phyloP scores from a whole-genome alignment of 2,329 filamentous ascomycete species.

The Beauveria bassiana region DNA sequence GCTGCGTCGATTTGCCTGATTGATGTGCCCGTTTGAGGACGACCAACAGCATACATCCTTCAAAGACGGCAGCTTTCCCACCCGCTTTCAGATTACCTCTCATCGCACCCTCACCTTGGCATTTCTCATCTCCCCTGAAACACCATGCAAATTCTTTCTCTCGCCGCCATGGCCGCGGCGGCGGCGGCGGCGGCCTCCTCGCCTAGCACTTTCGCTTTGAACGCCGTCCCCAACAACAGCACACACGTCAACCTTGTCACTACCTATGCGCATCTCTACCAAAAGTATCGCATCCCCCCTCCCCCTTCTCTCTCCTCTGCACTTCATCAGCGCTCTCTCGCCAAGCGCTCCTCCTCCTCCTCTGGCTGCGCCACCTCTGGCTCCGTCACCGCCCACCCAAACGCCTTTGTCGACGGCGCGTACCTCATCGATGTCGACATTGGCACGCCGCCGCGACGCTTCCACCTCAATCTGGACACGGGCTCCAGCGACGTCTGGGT shows the following conservation, averaged over 20 bases:
- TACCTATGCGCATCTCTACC: neutral
- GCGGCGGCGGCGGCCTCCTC: neutral
- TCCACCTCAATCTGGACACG: constrained; percentile 34
- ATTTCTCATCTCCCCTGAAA: too few species aligned
- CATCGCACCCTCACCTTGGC: too few species aligned
- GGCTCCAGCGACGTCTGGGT: constrained; percentile 39
- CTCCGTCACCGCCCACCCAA: neutral
- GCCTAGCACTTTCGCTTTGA: neutral
- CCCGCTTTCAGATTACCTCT: too few species aligned
- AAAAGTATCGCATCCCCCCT: neutral
- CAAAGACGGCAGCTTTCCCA: too few species aligned
- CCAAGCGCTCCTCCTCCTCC: neutral
- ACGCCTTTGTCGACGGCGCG: neutral
- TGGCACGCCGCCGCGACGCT: constrained; percentile 25
- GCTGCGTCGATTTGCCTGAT: too few species aligned
- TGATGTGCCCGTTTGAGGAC: too few species aligned
- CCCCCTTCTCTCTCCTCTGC: neutral
- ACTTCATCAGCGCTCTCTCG: neutral
- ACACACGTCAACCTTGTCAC: neutral
- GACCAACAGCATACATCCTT: too few species aligned
- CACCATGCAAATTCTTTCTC: neutral
- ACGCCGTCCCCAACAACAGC: neutral
- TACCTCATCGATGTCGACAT: constrained; percentile 12
- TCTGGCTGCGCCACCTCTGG: neutral
- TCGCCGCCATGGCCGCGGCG: neutral